These are phyloP conservation scores for Eimeria tenella DNA, from an alignment of 169 alveolate genomes.

Conservation along the genomic window DNA sequence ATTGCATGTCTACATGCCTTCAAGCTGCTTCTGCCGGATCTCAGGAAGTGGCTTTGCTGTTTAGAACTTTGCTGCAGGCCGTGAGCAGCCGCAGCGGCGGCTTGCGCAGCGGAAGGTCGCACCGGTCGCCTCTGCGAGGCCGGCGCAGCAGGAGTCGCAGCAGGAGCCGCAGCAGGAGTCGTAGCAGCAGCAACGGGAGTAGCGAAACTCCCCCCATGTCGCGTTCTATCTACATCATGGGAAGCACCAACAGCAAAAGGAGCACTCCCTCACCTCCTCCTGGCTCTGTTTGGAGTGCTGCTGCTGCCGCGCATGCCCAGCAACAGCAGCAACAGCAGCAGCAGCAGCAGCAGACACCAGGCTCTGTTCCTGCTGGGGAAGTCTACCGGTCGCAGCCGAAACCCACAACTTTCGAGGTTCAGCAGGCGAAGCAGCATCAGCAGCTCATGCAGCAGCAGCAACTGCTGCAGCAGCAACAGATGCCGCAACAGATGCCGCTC, in stretches of 20 bases:
- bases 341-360: conserved; percentile 64
- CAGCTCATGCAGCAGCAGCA: conserved; percentile 23
- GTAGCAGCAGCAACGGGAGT: conserved; percentile 59
- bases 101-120: conserved; percentile 55
- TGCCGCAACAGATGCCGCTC: conserved; percentile 40
- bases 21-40: too few species aligned
- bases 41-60: too few species aligned
- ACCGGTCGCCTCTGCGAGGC: conserved; percentile 20
- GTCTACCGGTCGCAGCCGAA: conserved; percentile 35
- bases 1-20: too few species aligned
- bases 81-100: conserved; percentile 63
- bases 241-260: conserved; percentile 56
- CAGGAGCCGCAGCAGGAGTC: conserved; percentile 60
- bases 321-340: conserved; percentile 65
- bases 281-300: conserved; percentile 46
- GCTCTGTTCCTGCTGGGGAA: conserved; percentile 15
- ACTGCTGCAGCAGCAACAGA: conserved; percentile 8
- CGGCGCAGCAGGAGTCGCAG: conserved; percentile 40
- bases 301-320: conserved; percentile 42
- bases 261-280: conserved; percentile 43
- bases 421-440: conserved; percentile 28
- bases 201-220: conserved; percentile 66
- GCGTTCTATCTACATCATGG: conserved; percentile 57
- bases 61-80: conserved; percentile 20
- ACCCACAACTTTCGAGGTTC: conserved; percentile 57